These are phyloP conservation scores for Carex myosuroides DNA, from an alignment of 176 grass and related monocot species.

Conservation along the genomic window DNA sequence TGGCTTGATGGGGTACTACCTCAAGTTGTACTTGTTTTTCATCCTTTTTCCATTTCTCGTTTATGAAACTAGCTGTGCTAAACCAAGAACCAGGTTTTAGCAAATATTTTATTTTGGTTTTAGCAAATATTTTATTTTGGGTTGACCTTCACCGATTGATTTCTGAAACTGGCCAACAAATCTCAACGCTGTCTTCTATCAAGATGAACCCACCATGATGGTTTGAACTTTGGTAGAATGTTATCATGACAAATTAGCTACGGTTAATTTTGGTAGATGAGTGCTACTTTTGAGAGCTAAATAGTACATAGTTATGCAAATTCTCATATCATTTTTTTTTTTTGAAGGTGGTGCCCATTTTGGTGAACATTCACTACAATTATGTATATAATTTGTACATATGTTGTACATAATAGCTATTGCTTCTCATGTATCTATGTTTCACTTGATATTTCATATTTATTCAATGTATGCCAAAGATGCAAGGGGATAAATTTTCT, in stretches of 20 bases:
- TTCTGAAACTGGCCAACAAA: neutral
- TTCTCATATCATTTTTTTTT: slow-evolving; percentile 22
- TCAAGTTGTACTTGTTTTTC: neutral
- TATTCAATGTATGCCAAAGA: neutral
- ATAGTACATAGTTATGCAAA: neutral
- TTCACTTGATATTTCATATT: neutral
- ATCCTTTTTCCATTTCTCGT: neutral
- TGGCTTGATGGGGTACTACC: neutral
- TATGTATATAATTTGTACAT: slow-evolving; percentile 53
- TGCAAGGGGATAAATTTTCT: neutral
- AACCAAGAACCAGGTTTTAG: neutral
- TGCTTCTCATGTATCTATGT: neutral
- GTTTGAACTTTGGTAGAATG: neutral
- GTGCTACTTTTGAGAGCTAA: neutral
- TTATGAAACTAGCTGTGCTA: neutral
- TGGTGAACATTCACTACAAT: slow-evolving; percentile 46
- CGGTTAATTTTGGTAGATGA: slow-evolving; percentile 8
- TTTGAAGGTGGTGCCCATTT: slow-evolving; percentile 84
- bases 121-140: neutral
- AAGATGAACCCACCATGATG: neutral
- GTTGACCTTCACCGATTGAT: neutral
- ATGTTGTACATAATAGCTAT: slow-evolving; percentile 40
- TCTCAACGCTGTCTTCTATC: neutral
- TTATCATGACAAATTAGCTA: slow-evolving; percentile 1
- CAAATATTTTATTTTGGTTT: neutral